Evolutionary conservation across 2,329 filamentous ascomycete genomes (phyloP).

Genomic region (Epichloe glyceriae): DNA sequence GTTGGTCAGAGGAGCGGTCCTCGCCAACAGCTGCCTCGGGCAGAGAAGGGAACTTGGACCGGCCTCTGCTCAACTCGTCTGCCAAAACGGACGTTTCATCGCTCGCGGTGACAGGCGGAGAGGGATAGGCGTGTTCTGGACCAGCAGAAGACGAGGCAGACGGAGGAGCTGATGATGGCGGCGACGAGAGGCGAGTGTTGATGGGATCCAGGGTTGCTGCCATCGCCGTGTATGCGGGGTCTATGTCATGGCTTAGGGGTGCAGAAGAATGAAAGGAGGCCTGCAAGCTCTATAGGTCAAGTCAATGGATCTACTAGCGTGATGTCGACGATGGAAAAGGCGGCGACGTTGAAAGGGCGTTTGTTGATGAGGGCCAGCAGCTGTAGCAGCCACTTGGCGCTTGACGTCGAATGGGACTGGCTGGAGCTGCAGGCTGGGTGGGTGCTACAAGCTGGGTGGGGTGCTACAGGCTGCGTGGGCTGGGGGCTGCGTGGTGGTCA

Average conservation of each 20-base stretch:
- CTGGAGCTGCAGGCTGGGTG: neutral
- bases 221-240: conserved; percentile 8
- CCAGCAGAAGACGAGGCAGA: conserved; percentile 1
- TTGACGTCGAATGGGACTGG: neutral
- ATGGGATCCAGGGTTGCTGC: conserved; percentile 13
- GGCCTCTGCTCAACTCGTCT: conserved; percentile 11
- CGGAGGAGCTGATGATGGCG: conserved; percentile 5
- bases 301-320: neutral
- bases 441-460: neutral
- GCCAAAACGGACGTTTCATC: conserved; percentile 20
- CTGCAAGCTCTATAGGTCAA: neutral
- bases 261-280: neutral
- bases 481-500: neutral
- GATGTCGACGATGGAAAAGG: neutral
- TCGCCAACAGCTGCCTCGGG: neutral
- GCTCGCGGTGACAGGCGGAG: conserved; percentile 12
- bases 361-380: neutral
- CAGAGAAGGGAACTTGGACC: conserved; percentile 1
- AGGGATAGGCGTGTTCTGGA: neutral
- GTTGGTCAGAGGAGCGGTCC: neutral
- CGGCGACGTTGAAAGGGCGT: neutral
- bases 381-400: neutral
- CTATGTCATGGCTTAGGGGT: conserved; percentile 1
- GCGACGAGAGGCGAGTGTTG: conserved; percentile 8
- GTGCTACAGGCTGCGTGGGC: too few relatives aligned